Conservation (phyloP, 768 basidiomycete genomes). For the Russula lepida region DNA sequence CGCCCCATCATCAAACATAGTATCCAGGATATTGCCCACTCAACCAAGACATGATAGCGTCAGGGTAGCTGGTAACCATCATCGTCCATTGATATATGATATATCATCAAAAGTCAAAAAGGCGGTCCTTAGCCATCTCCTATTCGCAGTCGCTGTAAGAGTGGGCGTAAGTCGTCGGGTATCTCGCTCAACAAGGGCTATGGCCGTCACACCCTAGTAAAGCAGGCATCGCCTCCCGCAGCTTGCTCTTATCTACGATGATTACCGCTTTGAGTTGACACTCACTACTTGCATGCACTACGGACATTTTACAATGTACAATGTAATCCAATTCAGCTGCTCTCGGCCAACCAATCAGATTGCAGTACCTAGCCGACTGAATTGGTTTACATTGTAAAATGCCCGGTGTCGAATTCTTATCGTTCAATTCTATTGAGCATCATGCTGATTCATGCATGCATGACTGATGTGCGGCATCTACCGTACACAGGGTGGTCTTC, state of each 20-base stretch:
- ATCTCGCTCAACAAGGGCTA: background rate
- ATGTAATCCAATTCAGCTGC: no score
- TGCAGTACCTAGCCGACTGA: no score
- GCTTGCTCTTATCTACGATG: background rate
- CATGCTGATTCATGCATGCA: no score
- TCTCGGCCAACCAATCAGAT: no score
- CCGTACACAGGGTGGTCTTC: no score
- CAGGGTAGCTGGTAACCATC: background rate
- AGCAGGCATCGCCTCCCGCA: background rate
- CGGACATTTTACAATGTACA: no score
- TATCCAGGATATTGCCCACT: background rate
- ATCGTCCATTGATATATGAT: background rate
- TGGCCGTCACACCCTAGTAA: background rate
- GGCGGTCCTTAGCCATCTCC: background rate
- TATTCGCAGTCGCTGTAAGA: background rate
- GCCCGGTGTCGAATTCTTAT: no score
- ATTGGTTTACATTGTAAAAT: no score
- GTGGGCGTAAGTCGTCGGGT: background rate
- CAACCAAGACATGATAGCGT: background rate
- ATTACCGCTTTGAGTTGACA: background rate
- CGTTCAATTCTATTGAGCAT: no score
- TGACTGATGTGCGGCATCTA: no score
- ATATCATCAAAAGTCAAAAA: background rate
- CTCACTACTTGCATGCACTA: no score
- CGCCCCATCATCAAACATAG: background rate